phyloP scores from a whole-genome alignment of 768 basidiomycete species.

The Tricholoma sp. region DNA sequence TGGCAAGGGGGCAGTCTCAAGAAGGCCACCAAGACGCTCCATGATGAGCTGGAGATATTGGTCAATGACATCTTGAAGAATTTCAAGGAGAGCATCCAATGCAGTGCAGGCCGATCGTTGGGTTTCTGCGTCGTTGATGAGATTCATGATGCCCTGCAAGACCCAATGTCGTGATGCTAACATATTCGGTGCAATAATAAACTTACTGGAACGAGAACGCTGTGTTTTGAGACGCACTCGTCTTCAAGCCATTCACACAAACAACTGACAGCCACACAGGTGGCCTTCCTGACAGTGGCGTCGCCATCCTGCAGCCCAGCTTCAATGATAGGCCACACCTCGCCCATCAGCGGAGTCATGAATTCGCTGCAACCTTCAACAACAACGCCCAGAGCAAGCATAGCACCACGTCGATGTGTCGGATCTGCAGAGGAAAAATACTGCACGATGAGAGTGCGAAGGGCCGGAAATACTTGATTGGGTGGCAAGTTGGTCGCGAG shows the following conservation, averaged over 20 bases:
- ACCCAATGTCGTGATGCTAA: background rate
- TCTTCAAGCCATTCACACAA: slow-evolving; percentile 97
- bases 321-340: slow-evolving; percentile 94
- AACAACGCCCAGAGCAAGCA: slow-evolving; percentile 91
- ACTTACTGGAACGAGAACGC: slow-evolving; percentile 78
- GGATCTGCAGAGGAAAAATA: slow-evolving; percentile 83
- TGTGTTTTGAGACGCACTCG: slow-evolving; percentile 80
- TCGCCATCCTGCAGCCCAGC: slow-evolving; percentile 82
- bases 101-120: slow-evolving; percentile 95
- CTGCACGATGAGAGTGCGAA: slow-evolving; percentile 74
- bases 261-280: slow-evolving; percentile 94
- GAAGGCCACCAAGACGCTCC: slow-evolving; percentile 83
- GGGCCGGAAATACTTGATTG: slow-evolving; percentile 90
- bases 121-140: slow-evolving; percentile 81
- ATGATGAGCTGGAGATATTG: slow-evolving; percentile 92
- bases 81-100: slow-evolving; percentile 93
- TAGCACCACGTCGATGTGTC: slow-evolving; percentile 79
- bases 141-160: slow-evolving; percentile 76
- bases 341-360: slow-evolving; percentile 87
- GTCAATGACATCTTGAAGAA: slow-evolving; percentile 84
- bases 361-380: slow-evolving; percentile 98
- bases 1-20: slow-evolving; percentile 79
- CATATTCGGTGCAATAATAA: background rate
- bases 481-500: slow-evolving; percentile 92
- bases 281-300: slow-evolving; percentile 84